Evolutionary conservation across 2,329 filamentous ascomycete genomes (phyloP).

Genomic region (Hymenoscyphus repandus): DNA sequence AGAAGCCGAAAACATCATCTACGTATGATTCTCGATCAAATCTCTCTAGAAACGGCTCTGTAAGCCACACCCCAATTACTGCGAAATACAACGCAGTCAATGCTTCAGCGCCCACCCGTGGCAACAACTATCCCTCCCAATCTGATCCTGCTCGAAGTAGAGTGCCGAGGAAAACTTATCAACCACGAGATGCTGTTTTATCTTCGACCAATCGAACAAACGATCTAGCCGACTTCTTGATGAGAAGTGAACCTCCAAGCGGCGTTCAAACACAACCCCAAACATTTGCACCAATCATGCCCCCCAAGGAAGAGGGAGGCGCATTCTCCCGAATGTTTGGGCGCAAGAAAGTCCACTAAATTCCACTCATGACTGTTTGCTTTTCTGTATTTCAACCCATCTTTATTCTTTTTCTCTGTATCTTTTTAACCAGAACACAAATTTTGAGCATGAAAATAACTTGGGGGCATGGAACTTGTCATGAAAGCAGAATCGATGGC

Average conservation of each 20-base stretch:
- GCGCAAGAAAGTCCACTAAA: constrained; percentile 23
- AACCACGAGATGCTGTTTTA: constrained; percentile 26
- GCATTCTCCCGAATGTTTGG: constrained; percentile 26
- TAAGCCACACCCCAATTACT: constrained; percentile 30
- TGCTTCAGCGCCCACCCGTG: constrained; percentile 25
- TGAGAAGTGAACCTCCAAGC: constrained; percentile 23
- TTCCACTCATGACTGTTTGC: not conserved
- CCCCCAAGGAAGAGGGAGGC: constrained; percentile 21
- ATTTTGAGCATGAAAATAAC: not conserved
- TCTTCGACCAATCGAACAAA: constrained; percentile 41
- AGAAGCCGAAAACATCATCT: constrained; percentile 21
- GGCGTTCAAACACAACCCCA: constrained; percentile 16
- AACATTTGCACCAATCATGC: constrained; percentile 17
- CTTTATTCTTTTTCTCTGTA: not conserved
- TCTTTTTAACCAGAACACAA: not conserved
- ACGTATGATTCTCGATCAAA: constrained; percentile 27
- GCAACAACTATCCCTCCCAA: constrained; percentile 20
- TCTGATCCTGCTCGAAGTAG: constrained; percentile 22
- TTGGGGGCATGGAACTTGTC: not conserved
- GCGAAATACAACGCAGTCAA: constrained; percentile 45
- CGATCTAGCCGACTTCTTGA: constrained; percentile 68
- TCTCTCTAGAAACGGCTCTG: constrained; percentile 26
- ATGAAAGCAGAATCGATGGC: too few species aligned
- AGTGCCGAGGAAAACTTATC: constrained; percentile 47
- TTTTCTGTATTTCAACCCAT: not conserved